A percentile compares a stretch with the other conserved stretches of the same genome.
These are phyloP conservation scores for Candida freyschussii DNA, from an alignment of 1,139 yeast species.

Conservation along the genomic window DNA sequence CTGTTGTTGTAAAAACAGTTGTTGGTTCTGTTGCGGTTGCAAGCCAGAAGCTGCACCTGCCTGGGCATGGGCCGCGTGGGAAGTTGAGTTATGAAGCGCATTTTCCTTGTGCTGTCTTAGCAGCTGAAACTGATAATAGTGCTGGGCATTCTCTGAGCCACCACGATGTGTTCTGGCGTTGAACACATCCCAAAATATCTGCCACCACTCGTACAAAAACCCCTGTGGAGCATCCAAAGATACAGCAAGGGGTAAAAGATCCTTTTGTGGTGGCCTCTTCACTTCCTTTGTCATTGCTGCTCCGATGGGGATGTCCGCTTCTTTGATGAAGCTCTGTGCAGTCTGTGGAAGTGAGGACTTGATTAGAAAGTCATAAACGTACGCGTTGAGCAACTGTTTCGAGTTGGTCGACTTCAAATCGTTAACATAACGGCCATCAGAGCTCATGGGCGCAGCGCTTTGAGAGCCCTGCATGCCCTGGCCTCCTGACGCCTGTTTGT, in stretches of 20 bases:
- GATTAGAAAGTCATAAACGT: constrained; percentile 79
- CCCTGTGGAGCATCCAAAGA: constrained; percentile 83
- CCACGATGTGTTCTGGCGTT: constrained; percentile 70
- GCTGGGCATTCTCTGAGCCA: constrained; percentile 59
- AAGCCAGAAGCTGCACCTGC: constrained; percentile 8
- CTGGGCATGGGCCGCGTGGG: constrained; percentile 33
- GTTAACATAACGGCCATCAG: constrained; percentile 25
- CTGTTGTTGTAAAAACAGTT: constrained; percentile 26
- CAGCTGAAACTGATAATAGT: constrained; percentile 66
- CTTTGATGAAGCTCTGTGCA: constrained; percentile 67
- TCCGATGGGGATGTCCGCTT: constrained; percentile 47
- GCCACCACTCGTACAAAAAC: constrained; percentile 93
- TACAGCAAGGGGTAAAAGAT: constrained; percentile 46
- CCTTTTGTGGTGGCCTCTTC: constrained; percentile 27
- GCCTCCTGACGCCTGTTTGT: no score
- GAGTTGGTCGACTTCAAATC: constrained; percentile 54
- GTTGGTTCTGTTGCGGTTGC: constrained; percentile 14
- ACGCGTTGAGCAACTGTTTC: constrained; percentile 71
- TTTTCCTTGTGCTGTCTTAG: constrained; percentile 62
- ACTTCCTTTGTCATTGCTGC: constrained; percentile 18
- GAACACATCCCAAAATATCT: constrained; percentile 90
- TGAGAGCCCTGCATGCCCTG: no score
- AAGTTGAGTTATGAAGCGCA: constrained; percentile 40
- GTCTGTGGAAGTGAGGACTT: constrained; percentile 70
- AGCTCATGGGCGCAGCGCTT: no score